These are phyloP conservation scores for Diaporthe citriasiana DNA, from an alignment of 2,329 filamentous ascomycete genomes.

Conservation along the genomic window DNA sequence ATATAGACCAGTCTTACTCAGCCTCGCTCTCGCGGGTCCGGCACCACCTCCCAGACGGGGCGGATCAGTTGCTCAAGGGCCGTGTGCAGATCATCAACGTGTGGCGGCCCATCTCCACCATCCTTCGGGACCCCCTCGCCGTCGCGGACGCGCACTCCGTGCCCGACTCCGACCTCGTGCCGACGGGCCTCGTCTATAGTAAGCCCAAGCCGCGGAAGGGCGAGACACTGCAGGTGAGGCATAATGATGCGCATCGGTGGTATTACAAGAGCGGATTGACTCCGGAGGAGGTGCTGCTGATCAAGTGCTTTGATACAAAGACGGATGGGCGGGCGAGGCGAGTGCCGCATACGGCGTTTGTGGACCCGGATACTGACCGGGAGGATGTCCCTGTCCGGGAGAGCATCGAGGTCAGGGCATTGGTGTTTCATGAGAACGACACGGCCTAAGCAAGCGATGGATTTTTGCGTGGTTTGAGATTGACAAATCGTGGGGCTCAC, in stretches of 20 bases:
- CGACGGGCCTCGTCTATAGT: conserved; percentile 50
- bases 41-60: conserved; percentile 45
- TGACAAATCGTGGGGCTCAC: not conserved
- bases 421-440: conserved; percentile 37
- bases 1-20: conserved; percentile 58
- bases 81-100: conserved; percentile 59
- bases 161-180: conserved; percentile 56
- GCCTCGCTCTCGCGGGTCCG: conserved; percentile 45
- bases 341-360: conserved; percentile 47
- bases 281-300: conserved; percentile 68
- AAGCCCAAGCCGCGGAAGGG: conserved; percentile 47
- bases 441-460: not conserved
- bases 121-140: conserved; percentile 59
- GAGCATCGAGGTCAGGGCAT: conserved; percentile 41
- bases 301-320: conserved; percentile 73
- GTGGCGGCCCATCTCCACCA: conserved; percentile 64
- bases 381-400: conserved; percentile 47
- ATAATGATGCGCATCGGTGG: conserved; percentile 53
- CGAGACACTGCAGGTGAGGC: conserved; percentile 25
- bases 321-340: conserved; percentile 47
- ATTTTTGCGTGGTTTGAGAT: not conserved
- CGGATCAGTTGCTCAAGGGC: conserved; percentile 47
- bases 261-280: conserved; percentile 65
- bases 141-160: conserved; percentile 56
- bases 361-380: conserved; percentile 52